These are phyloP conservation scores for Rickenella mellea DNA, from an alignment of 768 basidiomycete genomes.

Conservation along the genomic window DNA sequence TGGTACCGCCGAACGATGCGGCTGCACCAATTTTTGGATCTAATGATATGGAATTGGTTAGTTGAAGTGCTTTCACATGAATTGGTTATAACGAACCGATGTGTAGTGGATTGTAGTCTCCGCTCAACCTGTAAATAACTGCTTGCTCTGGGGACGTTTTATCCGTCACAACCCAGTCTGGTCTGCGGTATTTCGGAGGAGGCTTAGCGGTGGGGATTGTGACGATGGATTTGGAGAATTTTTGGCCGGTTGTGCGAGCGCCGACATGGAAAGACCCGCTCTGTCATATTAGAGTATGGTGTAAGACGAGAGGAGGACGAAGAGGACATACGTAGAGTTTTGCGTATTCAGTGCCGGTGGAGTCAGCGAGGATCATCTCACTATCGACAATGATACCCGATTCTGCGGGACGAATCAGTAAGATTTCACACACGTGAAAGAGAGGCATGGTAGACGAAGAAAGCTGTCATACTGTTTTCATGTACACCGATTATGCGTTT, in stretches of 20 bases:
- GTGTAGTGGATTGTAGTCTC: conserved; percentile 75
- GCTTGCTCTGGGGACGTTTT: conserved; percentile 61
- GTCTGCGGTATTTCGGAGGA: conserved; percentile 48
- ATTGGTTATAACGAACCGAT: conserved; percentile 49
- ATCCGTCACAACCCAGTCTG: conserved; percentile 54
- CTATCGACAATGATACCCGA: conserved; percentile 63
- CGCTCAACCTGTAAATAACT: conserved; percentile 60
- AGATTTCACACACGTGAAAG: too few relatives aligned
- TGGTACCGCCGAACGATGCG: conserved; percentile 78
- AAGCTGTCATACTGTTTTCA: conserved; percentile 65
- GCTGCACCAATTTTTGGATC: conserved; percentile 67
- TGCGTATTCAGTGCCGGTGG: conserved; percentile 48
- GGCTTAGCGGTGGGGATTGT: conserved; percentile 51
- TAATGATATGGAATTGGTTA: conserved; percentile 19
- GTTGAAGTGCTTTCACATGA: neutral
- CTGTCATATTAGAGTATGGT: conserved; percentile 19
- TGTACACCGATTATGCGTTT: conserved; percentile 56
- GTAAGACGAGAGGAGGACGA: neutral
- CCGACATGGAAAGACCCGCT: conserved; percentile 63
- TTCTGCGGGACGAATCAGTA: too few relatives aligned
- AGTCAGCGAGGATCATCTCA: conserved; percentile 56
- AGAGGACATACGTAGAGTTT: conserved; percentile 45
- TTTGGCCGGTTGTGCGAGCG: conserved; percentile 51
- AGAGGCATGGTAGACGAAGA: neutral
- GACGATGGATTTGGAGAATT: conserved; percentile 54